Percentiles rank a stretch among this genome's conserved stretches.
Evolutionary conservation across 2,329 filamentous ascomycete species (phyloP).

Genomic region (Trichoderma polysporum): DNA sequence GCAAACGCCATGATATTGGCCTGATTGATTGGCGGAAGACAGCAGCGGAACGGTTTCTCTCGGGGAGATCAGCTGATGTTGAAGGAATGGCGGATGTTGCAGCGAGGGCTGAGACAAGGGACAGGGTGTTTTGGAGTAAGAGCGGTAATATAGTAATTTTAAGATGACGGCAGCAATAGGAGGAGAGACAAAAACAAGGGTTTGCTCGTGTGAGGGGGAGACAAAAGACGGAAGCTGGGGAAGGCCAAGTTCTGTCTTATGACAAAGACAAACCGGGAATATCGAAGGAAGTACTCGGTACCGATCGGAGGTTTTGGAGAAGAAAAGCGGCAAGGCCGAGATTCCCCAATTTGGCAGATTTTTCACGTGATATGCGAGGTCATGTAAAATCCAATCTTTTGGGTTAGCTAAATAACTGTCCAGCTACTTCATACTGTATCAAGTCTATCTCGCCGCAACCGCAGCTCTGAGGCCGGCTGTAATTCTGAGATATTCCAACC

Average conservation of each 20-base stretch:
- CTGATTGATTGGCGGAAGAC: conserved; percentile 22
- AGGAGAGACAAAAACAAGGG: neutral
- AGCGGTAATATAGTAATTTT: neutral
- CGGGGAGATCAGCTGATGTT: conserved; percentile 9
- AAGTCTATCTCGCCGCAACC: no score
- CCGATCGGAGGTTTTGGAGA: conserved; percentile 7
- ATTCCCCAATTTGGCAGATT: conserved; percentile 7
- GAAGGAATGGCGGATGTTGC: conserved; percentile 4
- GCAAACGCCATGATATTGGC: conserved; percentile 30
- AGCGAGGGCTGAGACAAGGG: neutral
- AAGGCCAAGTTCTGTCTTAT: neutral
- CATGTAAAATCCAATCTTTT: no score
- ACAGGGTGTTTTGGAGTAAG: neutral
- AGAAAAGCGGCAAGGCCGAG: neutral
- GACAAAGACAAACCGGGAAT: conserved; percentile 9
- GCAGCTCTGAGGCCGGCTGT: no score
- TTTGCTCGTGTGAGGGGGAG: conserved; percentile 7
- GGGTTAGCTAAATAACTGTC: no score
- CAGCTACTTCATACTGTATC: no score
- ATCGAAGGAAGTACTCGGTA: conserved; percentile 3
- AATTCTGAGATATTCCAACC: neutral
- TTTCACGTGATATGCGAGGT: neutral
- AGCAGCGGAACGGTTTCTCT: neutral
- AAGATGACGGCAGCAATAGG: neutral
- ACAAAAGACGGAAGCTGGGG: conserved; percentile 16